Base-by-base conservation (phyloP, 768 basidiomycete species). In the Strobilomyces confusus region DNA sequence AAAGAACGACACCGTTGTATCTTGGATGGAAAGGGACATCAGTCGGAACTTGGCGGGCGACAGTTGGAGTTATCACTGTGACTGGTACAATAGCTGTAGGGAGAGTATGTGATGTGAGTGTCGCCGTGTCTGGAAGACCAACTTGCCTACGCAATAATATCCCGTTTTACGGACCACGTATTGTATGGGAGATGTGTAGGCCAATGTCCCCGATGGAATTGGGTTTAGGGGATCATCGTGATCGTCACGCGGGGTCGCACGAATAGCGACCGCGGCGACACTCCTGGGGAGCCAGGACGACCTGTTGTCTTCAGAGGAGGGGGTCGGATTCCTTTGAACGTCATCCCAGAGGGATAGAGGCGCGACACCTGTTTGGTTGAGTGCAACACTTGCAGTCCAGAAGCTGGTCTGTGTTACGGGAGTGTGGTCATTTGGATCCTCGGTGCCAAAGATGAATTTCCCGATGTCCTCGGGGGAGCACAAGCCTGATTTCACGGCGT, bases 81-180 rank as follows among this genome's bases (percentile, higher is more conserved):
- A 98, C 83, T 34, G 97, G 97, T 23, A 99, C 81, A 45, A 92
- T 80, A 29, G 91, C 94, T 93, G 55, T 23, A 41, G 29, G 44
- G 22, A 52, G 22, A 42, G n/a, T 38, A 49, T 48, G 57, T 55
- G 33, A 49, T 22, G 17, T 14, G 26, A 12, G 42, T 53, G 14
- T 13, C 20, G 26, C 34, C 13, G 47, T 23, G 23, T 22, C 15
- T 57, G 42, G 33, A 34, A 51, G 38, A 51, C n/a, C n/a, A 2
- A 73, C 90, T 71, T 67, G 87, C 95, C 94, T 58, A 95, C 86
- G 68, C 95, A 98, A 68, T 97, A 98, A 68, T 97, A 98, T 2
- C 95, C 97, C 2, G 92, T 94, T 69, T 87, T 88, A 25, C 75
- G 74, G 22, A 98, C 91, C 22, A 77, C 69, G 68, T 98, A 98